Evolutionary conservation across 257 asterid genomes (phyloP).

Genomic region (Verbena officinalis): DNA sequence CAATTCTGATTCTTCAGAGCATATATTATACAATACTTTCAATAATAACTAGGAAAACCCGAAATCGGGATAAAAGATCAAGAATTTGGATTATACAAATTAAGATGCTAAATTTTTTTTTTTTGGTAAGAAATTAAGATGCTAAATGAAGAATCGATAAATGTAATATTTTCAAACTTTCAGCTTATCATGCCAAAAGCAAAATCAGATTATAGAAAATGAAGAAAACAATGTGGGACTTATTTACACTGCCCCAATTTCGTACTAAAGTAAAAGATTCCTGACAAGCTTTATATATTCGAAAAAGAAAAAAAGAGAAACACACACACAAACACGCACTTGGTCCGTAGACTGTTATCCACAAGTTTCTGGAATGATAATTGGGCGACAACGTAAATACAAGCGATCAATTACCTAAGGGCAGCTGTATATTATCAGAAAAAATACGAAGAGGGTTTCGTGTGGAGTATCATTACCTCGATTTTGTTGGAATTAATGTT

Average conservation of each 20-base stretch:
- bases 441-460: neutral
- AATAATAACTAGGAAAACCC: neutral
- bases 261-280: slow-evolving; percentile 20
- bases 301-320: neutral
- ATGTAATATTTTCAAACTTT: too few species aligned
- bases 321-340: slow-evolving; percentile 8
- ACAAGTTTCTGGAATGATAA: neutral
- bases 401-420: neutral
- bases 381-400: neutral
- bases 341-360: neutral
- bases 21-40: neutral
- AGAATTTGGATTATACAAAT: neutral
- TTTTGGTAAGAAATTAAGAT: too few species aligned
- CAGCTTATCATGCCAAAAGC: too few species aligned
- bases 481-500: slow-evolving; percentile 27
- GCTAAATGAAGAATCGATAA: too few species aligned
- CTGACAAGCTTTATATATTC: slow-evolving; percentile 12
- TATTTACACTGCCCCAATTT: neutral
- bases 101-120: neutral
- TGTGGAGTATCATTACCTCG: slow-evolving; percentile 25
- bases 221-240: too few species aligned
- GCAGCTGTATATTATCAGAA: neutral
- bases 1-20: slow-evolving; percentile 12
- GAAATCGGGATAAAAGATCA: neutral
- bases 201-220: slow-evolving; percentile 9